A percentile compares a stretch with the other conserved stretches of the same genome.
Evolutionary conservation across 306 rosid genomes (phyloP).

Genomic region (Trifolium subterraneum): DNA sequence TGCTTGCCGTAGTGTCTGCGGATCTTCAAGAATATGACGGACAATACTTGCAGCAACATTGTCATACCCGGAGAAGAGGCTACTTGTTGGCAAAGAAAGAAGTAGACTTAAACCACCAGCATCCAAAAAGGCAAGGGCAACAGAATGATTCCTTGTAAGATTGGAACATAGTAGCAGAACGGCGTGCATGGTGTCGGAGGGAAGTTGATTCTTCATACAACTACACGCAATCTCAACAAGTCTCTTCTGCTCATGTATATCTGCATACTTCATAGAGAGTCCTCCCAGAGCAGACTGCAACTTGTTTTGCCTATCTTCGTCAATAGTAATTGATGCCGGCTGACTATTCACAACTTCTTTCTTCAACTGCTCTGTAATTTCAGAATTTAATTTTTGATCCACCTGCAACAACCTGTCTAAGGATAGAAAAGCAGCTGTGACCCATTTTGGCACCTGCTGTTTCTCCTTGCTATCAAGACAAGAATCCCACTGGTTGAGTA

Average conservation of each 20-base stretch:
- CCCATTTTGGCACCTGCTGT: constrained; percentile 88
- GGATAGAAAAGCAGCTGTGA: constrained; percentile 90
- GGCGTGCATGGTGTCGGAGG: constrained; percentile 94
- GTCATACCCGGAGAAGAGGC: constrained; percentile 97
- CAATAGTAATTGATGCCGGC: constrained; percentile 70
- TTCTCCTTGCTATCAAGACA: constrained; percentile 57
- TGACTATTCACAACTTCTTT: constrained; percentile 62
- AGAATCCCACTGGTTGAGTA: constrained; percentile 84
- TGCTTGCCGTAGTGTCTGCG: constrained; percentile 99
- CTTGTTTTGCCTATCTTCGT: constrained; percentile 83
- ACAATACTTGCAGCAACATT: constrained; percentile 91
- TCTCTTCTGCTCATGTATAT: constrained; percentile 77
- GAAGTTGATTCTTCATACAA: constrained; percentile 86
- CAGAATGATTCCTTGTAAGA: constrained; percentile 85
- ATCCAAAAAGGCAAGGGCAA: constrained; percentile 85
- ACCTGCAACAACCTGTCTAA: constrained; percentile 91
- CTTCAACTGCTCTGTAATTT: constrained; percentile 83
- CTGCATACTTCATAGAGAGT: constrained; percentile 64
- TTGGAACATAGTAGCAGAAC: constrained; percentile 93
- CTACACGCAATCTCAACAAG: constrained; percentile 92
- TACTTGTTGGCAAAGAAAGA: constrained; percentile 90
- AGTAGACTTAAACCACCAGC: constrained; percentile 87
- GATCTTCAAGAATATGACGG: constrained; percentile 98
- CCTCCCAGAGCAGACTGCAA: constrained; percentile 92
- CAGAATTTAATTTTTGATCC: constrained; percentile 85